These are phyloP conservation scores for Ceratocystis huliohia DNA, from an alignment of 2,329 filamentous ascomycete genomes.

Conservation along the genomic window DNA sequence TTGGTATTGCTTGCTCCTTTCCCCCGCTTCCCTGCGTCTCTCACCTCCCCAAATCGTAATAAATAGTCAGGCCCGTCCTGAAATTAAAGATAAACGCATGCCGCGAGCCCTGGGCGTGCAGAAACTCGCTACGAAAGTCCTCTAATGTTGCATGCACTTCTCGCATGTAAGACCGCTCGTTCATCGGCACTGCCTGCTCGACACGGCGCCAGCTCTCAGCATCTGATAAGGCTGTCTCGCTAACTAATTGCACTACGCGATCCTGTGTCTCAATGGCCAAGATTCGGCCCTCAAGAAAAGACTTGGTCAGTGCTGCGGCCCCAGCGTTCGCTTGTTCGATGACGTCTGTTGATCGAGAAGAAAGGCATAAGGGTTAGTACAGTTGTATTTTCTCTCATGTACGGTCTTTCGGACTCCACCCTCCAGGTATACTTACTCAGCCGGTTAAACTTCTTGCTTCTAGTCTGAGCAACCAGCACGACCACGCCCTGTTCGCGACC, in stretches of 20 bases:
- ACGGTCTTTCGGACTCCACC: background rate
- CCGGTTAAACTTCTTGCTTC: slow-evolving; percentile 84
- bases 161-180: slow-evolving; percentile 67
- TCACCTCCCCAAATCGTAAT: slow-evolving; percentile 55
- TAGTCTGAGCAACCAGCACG: slow-evolving; percentile 69
- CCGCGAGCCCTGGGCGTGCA: slow-evolving; percentile 40
- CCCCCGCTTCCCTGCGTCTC: background rate
- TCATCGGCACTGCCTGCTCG: slow-evolving; percentile 63
- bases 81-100: slow-evolving; percentile 91
- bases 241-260: slow-evolving; percentile 63
- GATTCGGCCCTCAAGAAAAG: slow-evolving; percentile 65
- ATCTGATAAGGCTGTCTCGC: slow-evolving; percentile 62
- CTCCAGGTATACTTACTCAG: slow-evolving; percentile 29
- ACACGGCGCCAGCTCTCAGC: slow-evolving; percentile 71
- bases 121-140: slow-evolving; percentile 48
- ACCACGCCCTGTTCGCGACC: slow-evolving; percentile 57
- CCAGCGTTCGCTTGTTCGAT: slow-evolving; percentile 61
- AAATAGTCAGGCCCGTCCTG: slow-evolving; percentile 67
- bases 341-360: slow-evolving; percentile 39
- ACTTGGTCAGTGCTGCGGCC: slow-evolving; percentile 50
- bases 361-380: background rate
- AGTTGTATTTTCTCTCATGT: background rate
- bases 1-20: background rate
- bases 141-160: slow-evolving; percentile 68
- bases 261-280: slow-evolving; percentile 82